Conservation (phyloP, 352 stramenopile genomes). For the Phytophthora foliorum region DNA sequence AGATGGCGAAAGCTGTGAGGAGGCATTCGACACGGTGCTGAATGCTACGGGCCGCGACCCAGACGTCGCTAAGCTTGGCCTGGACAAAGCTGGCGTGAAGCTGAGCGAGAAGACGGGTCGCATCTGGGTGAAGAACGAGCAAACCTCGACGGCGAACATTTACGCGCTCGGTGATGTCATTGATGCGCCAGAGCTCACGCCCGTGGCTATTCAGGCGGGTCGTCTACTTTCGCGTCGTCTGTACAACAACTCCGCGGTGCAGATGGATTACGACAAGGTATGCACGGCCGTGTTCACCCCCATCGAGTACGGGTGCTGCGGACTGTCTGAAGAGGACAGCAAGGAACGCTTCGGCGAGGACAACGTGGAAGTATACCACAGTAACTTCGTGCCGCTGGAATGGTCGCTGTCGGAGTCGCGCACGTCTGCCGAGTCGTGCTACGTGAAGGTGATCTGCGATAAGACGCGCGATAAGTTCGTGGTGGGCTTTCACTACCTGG, state of each 20-base stretch:
- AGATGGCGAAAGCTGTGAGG: constrained; percentile 65
- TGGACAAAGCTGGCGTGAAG: constrained; percentile 90
- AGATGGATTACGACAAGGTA: constrained; percentile 96
- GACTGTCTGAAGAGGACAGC: constrained; percentile 97
- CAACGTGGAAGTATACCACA: constrained; percentile 96
- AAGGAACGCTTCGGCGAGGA: constrained; percentile 90
- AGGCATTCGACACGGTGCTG: constrained; percentile 98
- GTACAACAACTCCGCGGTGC: constrained; percentile 80
- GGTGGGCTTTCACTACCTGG: constrained; percentile 98
- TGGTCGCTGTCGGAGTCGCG: constrained; percentile 88
- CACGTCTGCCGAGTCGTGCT: constrained; percentile 81
- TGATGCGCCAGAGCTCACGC: constrained; percentile 97
- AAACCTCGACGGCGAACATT: constrained; percentile 96
- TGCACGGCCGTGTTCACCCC: constrained; percentile 96
- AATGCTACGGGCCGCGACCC: constrained; percentile 94
- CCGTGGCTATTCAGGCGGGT: constrained; percentile 97
- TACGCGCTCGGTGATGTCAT: constrained; percentile 98
- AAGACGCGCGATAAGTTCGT: constrained; percentile 91
- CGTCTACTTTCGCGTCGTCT: constrained; percentile 92
- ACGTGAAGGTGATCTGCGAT: constrained; percentile 96
- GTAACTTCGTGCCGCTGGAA: constrained; percentile 97
- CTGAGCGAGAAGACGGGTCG: constrained; percentile 94
- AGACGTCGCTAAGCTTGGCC: constrained; percentile 92
- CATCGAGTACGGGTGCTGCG: constrained; percentile 98
- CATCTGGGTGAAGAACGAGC: constrained; percentile 93